Conservation (phyloP, 2,329 filamentous ascomycete species). For the Mariannaea elegans region DNA sequence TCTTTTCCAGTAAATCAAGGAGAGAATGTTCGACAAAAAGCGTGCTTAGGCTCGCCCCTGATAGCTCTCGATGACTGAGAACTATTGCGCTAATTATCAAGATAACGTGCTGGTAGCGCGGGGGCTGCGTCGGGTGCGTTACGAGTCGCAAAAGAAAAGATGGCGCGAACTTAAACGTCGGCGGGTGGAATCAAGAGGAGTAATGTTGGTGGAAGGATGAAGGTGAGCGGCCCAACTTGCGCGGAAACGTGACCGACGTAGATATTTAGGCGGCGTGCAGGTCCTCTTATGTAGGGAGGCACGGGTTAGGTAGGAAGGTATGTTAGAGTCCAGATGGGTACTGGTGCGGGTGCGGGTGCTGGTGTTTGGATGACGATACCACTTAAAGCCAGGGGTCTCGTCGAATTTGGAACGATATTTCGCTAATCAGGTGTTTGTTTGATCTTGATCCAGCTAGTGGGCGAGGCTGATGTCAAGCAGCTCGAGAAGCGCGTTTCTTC, state of each 20-base stretch:
- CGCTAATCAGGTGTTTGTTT: conserved; percentile 32
- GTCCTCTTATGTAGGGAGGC: conserved; percentile 13
- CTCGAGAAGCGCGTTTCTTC: conserved; percentile 21
- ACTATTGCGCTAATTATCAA: conserved; percentile 33
- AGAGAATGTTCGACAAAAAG: neutral
- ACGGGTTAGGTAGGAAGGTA: conserved; percentile 30
- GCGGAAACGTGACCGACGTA: conserved; percentile 36
- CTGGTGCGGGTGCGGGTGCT: conserved; percentile 25
- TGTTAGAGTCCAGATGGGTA: conserved; percentile 36
- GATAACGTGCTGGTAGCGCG: conserved; percentile 24
- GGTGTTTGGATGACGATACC: conserved; percentile 38
- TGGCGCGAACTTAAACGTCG: conserved; percentile 25
- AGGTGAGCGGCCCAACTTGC: conserved; percentile 32
- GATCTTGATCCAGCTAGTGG: conserved; percentile 21
- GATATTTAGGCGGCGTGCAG: conserved; percentile 39
- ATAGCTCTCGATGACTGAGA: conserved; percentile 6
- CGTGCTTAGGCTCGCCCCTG: neutral
- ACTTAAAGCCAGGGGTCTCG: conserved; percentile 33
- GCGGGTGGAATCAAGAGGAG: conserved; percentile 18
- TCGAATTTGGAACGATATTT: conserved; percentile 25
- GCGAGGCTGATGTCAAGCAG: conserved; percentile 25
- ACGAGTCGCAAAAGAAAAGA: conserved; percentile 28
- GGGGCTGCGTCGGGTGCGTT: conserved; percentile 6
- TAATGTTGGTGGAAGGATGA: conserved; percentile 28
- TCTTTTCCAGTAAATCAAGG: conserved; percentile 11